Base-by-base conservation (phyloP, 75 land plant genomes). In the Sequoiadendron giganteum region DNA sequence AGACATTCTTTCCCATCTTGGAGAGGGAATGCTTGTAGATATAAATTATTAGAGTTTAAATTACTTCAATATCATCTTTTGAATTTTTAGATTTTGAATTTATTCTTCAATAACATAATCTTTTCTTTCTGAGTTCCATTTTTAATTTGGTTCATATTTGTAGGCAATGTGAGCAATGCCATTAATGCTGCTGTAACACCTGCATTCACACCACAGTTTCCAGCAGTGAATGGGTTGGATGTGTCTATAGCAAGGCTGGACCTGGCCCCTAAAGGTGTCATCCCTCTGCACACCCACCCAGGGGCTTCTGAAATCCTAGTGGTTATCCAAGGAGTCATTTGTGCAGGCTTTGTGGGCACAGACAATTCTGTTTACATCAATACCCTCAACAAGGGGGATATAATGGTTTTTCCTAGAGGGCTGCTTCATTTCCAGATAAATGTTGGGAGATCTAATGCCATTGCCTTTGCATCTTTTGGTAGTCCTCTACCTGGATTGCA, bases 211-310 rank as follows among this genome's bases (percentile, higher is more conserved):
- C 87, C 79, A 15, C 94, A 94, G 88, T 96, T 96, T 86, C 97
- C 97, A 1, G 98, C 90, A 30, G 88, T 95, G 34, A 96, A 95
- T 86, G 95, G 95, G 39, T 94, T 93, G 36, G 96, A 97, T 13
- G 13, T 95, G 39, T 95, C 98, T 39, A 54, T 88, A 15, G 95
- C 92, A 45, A 83, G 95, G 1, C 88, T 97, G 13, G 96, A 96
- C 91, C 83, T 95, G 13, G 93, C 93, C 11, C 52, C 78, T 32
- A 92, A 89, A 10, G 95, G 96, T n/a, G 95, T 93, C n/a, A 65
- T 95, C 18, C 93, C 94, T 4, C 85, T 94, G 38, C 99, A 97
- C 93, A 93, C 93, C 16, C 97, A 97, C 89, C 95, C 99, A 15
- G 94, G 88, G 3, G 97, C 86, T 5, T 76, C 91, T 25, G 97